Evolutionary conservation across 1,284 basidiomycete genomes (phyloP), one percentile per base, ranked within the genome.

Genomic region (Exobasidium rhododendri): DNA sequence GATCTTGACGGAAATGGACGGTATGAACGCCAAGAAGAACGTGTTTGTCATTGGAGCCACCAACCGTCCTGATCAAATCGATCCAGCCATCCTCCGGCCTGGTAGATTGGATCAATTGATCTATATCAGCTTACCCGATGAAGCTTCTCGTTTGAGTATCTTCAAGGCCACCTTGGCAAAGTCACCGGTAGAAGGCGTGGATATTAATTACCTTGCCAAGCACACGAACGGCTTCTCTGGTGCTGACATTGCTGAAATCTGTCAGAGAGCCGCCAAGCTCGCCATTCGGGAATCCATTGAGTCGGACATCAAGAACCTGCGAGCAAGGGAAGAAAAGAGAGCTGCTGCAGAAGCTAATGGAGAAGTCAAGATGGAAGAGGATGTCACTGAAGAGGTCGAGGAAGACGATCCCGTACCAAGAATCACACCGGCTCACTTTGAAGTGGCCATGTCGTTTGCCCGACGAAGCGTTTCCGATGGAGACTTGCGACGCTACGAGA

Each of bases 31-130:
- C 51, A 97, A 97, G 87, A 97, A 97, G 87, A 97, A 97, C 65
- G 94, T 97, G 26, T 96, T 96, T 84, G 93, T 96, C 82, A 97
- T 98, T 67, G 94, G 94, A 70, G 94, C 94, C 50, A 98, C 94
- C 69, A 97, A 98, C 85, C 85, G 94, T 80, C 96, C 94, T n/a
- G 94, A 99, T 81, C 93, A 97, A 82, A 97, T 98, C 74, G 96
- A 99, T 81, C 85, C 92, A 55, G 96, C 96, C 17, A 86, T 98
- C 49, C 87, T 98, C 62, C 94, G 94, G 84, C 96, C 96, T 56
- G 96, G 96, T 81, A 94, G 96, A 86, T 88, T 98, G 56, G 96
- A 98, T 81, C 81, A 81, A 73, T 80, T 81, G 50, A 81, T 80
- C 67, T 80, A 82, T 74, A 81, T 82, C 65, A 79, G 80, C n/a